Evolutionary conservation across 805 yeast species (phyloP).

Genomic region (Ogataea nonfermentans): DNA sequence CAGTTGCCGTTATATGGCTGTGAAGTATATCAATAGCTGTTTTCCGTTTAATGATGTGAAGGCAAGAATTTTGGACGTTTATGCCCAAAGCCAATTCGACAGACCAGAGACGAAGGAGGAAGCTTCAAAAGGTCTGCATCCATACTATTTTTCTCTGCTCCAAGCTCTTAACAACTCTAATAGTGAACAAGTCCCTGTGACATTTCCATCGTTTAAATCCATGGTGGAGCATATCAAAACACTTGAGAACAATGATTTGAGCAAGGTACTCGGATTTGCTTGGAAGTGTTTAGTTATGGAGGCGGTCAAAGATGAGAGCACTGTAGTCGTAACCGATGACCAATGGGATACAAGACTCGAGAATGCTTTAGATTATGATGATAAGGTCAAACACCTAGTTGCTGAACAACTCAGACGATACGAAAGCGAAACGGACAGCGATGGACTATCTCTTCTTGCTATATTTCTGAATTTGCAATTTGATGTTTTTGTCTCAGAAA

Average conservation of each 20-base stretch:
- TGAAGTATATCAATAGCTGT: slow-evolving; percentile 61
- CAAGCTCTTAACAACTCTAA: slow-evolving; percentile 32
- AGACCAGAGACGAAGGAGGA: slow-evolving; percentile 78
- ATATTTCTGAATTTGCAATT: slow-evolving; percentile 17
- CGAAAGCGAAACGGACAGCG: not conserved
- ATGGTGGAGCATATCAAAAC: slow-evolving; percentile 36
- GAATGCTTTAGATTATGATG: slow-evolving; percentile 65
- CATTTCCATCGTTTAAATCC: slow-evolving; percentile 55
- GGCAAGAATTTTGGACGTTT: slow-evolving; percentile 64
- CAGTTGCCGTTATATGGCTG: slow-evolving; percentile 55
- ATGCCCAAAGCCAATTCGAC: slow-evolving; percentile 54
- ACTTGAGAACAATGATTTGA: slow-evolving; percentile 20
- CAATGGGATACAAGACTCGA: slow-evolving; percentile 72
- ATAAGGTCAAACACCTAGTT: slow-evolving; percentile 40
- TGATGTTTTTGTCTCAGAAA: slow-evolving; percentile 1
- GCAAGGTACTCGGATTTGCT: slow-evolving; percentile 49
- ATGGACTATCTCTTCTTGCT: not conserved
- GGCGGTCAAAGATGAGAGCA: slow-evolving; percentile 47
- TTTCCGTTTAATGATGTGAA: slow-evolving; percentile 66
- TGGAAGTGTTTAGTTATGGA: slow-evolving; percentile 65
- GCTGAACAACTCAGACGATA: slow-evolving; percentile 19
- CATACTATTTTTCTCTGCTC: slow-evolving; percentile 67
- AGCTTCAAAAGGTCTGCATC: slow-evolving; percentile 75
- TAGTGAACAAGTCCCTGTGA: slow-evolving; percentile 29
- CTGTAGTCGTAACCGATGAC: slow-evolving; percentile 65